Conservation (phyloP, 192 early-diverging fungal species). For the Rhizoclosmatium sp. region DNA sequence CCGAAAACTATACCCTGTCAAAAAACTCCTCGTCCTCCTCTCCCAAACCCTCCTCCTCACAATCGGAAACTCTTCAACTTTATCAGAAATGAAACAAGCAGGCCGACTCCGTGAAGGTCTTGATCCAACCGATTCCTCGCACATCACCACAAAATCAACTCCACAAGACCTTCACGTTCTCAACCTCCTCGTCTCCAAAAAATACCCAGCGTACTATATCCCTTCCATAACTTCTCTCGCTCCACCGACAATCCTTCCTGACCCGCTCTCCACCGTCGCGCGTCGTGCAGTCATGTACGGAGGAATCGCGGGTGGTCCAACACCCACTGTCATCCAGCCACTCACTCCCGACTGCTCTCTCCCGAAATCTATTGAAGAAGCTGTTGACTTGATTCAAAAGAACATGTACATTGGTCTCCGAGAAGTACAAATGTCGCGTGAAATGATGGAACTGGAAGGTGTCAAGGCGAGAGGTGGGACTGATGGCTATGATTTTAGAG, state of each 20-base stretch:
- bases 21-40: constrained; percentile 73
- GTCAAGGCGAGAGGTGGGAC: constrained; percentile 12
- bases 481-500: constrained; percentile 19
- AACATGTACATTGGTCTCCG: constrained; percentile 46
- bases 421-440: constrained; percentile 41
- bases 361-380: constrained; percentile 42
- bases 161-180: constrained; percentile 71
- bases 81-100: constrained; percentile 58
- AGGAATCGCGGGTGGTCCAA: not conserved
- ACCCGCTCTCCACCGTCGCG: constrained; percentile 39
- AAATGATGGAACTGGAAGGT: constrained; percentile 29
- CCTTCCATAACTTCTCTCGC: constrained; percentile 27
- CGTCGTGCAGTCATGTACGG: constrained; percentile 37
- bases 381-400: constrained; percentile 37
- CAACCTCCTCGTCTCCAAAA: constrained; percentile 60
- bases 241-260: constrained; percentile 22
- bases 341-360: constrained; percentile 9
- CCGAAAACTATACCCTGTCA: constrained; percentile 73
- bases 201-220: constrained; percentile 70
- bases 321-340: constrained; percentile 43
- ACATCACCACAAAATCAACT: constrained; percentile 58
- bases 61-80: constrained; percentile 62
- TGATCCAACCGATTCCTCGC: constrained; percentile 37
- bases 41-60: constrained; percentile 74
- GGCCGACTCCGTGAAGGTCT: constrained; percentile 59